phyloP scores from a whole-genome alignment of 2,329 filamentous ascomycete species.

The Fusarium phyllophilum region DNA sequence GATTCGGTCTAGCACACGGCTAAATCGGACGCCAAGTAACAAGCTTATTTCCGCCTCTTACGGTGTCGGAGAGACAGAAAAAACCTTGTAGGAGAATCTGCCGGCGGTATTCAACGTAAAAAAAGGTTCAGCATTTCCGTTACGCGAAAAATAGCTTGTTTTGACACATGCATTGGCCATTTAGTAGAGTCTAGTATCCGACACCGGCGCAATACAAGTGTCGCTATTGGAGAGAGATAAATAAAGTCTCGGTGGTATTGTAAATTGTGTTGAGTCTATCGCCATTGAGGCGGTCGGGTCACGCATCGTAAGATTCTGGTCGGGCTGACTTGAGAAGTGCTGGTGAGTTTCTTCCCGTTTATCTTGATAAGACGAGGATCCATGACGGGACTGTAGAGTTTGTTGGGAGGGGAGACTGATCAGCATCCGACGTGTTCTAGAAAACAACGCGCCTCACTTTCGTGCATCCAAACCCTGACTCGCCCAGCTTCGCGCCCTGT shows the following conservation, averaged over 20 bases:
- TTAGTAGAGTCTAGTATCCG: conserved; percentile 28
- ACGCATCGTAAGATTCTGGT: conserved; percentile 12
- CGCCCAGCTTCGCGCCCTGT: background rate
- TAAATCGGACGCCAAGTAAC: conserved; percentile 13
- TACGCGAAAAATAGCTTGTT: conserved; percentile 32
- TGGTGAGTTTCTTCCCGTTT: background rate
- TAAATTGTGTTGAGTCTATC: conserved; percentile 1
- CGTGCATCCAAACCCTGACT: background rate
- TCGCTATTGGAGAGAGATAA: conserved; percentile 17
- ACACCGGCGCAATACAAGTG: conserved; percentile 5
- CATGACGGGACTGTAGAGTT: background rate
- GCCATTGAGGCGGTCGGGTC: background rate
- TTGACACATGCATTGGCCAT: conserved; percentile 30
- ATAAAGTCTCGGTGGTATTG: background rate
- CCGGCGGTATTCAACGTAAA: background rate
- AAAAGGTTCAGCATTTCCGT: conserved; percentile 15
- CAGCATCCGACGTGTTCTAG: conserved; percentile 12
- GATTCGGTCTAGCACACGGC: conserved; percentile 8
- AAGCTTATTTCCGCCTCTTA: conserved; percentile 18
- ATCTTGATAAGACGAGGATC: background rate
- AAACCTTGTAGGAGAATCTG: background rate
- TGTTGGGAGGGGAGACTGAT: background rate
- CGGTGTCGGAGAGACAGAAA: background rate
- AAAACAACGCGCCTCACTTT: background rate
- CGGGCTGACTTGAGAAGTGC: background rate